Percentiles rank a stretch among this genome's conserved stretches.
Evolutionary conservation across 768 basidiomycete genomes (phyloP).

Genomic region (Kwoniella newhampshirensis): DNA sequence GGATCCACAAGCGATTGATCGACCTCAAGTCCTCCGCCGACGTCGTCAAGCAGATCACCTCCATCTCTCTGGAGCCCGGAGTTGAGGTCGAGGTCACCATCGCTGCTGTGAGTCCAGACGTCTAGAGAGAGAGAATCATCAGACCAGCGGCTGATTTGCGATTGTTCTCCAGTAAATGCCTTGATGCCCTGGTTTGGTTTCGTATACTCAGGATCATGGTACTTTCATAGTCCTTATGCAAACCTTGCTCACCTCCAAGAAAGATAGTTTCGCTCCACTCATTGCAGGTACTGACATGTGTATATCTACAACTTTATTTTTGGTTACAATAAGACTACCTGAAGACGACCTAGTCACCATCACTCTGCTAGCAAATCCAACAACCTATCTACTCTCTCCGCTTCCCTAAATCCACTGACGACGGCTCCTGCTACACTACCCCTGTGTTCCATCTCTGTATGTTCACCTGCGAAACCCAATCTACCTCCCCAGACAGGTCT

Average conservation of each 20-base stretch:
- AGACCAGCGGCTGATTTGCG: neutral
- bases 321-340: neutral
- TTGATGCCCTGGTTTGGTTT: no score
- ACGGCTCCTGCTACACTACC: slow-evolving; percentile 55
- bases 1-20: slow-evolving; percentile 98
- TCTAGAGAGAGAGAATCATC: neutral
- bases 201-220: no score
- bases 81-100: slow-evolving; percentile 99
- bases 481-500: slow-evolving; percentile 51
- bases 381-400: slow-evolving; percentile 44
- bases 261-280: no score
- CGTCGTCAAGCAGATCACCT: slow-evolving; percentile 99
- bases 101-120: slow-evolving; percentile 55
- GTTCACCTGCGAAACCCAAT: slow-evolving; percentile 56
- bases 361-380: slow-evolving; percentile 28
- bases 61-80: slow-evolving; percentile 97
- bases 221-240: neutral
- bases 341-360: no score
- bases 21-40: slow-evolving; percentile 98
- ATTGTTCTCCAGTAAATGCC: neutral
- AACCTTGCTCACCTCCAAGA: neutral
- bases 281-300: no score
- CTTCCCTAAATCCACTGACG: slow-evolving; percentile 54
- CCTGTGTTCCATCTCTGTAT: slow-evolving; percentile 55
- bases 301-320: neutral